Conservation (phyloP, 164 flowering plant species). For the Malania oleifera region DNA sequence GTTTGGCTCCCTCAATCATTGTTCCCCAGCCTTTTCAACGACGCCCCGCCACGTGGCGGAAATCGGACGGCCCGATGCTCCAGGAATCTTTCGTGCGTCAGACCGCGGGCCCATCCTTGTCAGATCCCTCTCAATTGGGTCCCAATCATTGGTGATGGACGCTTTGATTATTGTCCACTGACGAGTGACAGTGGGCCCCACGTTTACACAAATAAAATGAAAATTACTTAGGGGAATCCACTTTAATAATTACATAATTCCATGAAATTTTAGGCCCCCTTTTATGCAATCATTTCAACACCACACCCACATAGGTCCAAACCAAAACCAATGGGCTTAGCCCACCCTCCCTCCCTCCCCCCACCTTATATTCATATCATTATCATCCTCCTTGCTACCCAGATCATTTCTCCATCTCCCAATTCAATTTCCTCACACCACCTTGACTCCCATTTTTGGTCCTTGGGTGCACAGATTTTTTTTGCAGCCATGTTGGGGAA, state of each 20-base stretch:
- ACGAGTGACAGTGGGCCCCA: too few relatives aligned
- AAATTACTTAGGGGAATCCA: too few relatives aligned
- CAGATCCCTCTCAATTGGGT: conserved; percentile 1
- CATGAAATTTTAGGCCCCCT: too few relatives aligned
- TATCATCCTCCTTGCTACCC: too few relatives aligned
- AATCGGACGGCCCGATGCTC: conserved; percentile 2
- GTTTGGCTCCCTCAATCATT: neutral
- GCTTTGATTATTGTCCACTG: conserved; percentile 3
- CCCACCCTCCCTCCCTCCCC: conserved; percentile 16
- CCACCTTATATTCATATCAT: conserved; percentile 3
- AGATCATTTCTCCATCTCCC: too few relatives aligned
- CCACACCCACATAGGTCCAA: conserved; percentile 22
- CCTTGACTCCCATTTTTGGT: neutral
- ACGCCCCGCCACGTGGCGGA: conserved; percentile 3
- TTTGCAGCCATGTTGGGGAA: conserved; percentile 31
- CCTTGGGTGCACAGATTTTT: too few relatives aligned
- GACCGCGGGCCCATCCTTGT: neutral
- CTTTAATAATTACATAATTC: neutral
- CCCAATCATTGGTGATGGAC: conserved; percentile 13
- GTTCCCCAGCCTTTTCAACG: neutral
- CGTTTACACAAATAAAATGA: too few relatives aligned
- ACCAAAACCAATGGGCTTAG: conserved; percentile 35
- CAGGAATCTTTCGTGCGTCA: conserved; percentile 13
- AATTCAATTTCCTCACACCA: neutral
- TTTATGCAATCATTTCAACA: conserved; percentile 3